Evolutionary conservation across 2,329 filamentous ascomycete genomes (phyloP).

Genomic region (Aspergillus sp.): DNA sequence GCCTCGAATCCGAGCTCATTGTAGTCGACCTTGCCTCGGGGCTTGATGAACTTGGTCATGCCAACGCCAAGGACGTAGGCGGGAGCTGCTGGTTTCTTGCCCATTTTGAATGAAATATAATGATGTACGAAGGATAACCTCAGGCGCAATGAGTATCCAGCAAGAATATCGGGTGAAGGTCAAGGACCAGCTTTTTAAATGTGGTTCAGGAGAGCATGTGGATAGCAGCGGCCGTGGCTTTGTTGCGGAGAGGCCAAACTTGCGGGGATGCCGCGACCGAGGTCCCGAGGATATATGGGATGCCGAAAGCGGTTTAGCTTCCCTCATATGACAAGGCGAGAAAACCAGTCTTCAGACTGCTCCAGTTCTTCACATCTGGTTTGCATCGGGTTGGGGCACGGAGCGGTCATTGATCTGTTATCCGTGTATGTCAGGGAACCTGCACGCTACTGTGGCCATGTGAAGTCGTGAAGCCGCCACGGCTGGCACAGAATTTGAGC

Average conservation of each 20-base stretch:
- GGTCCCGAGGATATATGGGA: conserved; percentile 32
- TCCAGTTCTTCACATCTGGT: not conserved
- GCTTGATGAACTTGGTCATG: conserved; percentile 99
- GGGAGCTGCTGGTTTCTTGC: conserved; percentile 52
- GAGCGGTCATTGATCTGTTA: not conserved
- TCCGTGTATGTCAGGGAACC: not conserved
- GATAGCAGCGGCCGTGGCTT: conserved; percentile 5
- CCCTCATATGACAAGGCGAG: not conserved
- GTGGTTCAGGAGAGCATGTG: conserved; percentile 3
- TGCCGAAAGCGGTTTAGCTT: conserved; percentile 1
- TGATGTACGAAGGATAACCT: not conserved
- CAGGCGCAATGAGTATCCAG: not conserved
- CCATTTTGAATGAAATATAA: conserved; percentile 45
- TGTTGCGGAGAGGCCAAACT: conserved; percentile 8
- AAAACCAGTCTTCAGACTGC: not conserved
- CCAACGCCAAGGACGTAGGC: conserved; percentile 94
- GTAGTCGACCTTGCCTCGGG: conserved; percentile 89
- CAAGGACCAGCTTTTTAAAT: conserved; percentile 6
- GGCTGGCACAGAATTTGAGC: not conserved
- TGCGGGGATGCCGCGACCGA: conserved; percentile 32
- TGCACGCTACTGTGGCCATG: not conserved
- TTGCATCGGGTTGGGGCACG: not conserved
- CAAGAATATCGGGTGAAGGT: not conserved
- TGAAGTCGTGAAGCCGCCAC: not conserved
- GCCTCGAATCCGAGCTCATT: conserved; percentile 92